Evolutionary conservation across 768 basidiomycete species (phyloP).

Genomic region (Kwoniella mangroviensis): DNA sequence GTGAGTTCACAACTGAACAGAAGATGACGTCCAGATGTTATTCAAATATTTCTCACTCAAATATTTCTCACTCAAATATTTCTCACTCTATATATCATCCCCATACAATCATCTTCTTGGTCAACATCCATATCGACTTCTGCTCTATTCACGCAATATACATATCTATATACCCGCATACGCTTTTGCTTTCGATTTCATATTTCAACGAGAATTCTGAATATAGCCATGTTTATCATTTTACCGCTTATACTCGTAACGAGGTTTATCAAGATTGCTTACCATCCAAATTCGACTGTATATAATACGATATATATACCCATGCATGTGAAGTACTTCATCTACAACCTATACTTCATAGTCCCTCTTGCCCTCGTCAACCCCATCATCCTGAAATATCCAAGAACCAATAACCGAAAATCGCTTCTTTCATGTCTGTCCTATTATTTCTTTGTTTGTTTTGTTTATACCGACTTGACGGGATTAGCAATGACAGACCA

Average conservation of each 20-base stretch:
- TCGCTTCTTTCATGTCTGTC: too few relatives aligned
- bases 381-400: too few relatives aligned
- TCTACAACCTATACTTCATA: background rate
- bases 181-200: background rate
- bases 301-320: background rate
- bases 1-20: background rate
- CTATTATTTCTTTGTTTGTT: background rate
- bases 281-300: too few relatives aligned
- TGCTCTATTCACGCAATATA: background rate
- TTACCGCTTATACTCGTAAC: background rate
- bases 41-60: background rate
- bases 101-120: background rate
- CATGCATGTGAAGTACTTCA: background rate
- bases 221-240: background rate
- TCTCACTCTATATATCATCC: background rate
- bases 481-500: slow-evolving; percentile 69
- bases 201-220: background rate
- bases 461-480: slow-evolving; percentile 4
- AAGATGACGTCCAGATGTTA: background rate
- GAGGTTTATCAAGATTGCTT: background rate
- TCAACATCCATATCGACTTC: background rate
- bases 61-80: background rate
- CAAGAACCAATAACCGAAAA: too few relatives aligned
- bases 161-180: background rate
- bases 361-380: too few relatives aligned